A percentile compares a stretch with the other conserved stretches of the same genome.
These are phyloP conservation scores for Lentinula lateritia DNA, from an alignment of 768 basidiomycete species.

Conservation along the genomic window DNA sequence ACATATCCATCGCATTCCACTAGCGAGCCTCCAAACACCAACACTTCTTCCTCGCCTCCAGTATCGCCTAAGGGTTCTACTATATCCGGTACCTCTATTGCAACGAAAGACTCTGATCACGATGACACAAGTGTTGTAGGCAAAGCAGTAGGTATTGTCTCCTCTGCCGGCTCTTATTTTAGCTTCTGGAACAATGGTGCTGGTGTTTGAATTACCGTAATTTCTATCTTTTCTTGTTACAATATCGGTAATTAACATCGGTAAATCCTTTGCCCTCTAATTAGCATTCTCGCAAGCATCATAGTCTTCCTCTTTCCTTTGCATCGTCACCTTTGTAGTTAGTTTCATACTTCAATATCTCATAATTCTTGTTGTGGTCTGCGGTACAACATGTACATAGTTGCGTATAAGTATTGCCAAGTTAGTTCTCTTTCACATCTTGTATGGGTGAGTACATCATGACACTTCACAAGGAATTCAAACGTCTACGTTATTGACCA, in stretches of 20 bases:
- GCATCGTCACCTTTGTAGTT: not conserved
- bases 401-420: not conserved
- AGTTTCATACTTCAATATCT: not conserved
- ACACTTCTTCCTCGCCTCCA: not conserved
- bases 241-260: too few relatives aligned
- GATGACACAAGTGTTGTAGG: conserved; percentile 34
- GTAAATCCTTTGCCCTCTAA: not conserved
- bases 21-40: not conserved
- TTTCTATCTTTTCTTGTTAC: not conserved
- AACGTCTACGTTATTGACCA: too few relatives aligned
- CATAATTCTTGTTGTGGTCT: not conserved
- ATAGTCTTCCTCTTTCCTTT: not conserved
- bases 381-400: not conserved
- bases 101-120: not conserved
- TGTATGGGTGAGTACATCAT: too few relatives aligned
- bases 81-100: not conserved
- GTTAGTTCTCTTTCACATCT: too few relatives aligned
- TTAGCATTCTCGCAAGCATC: not conserved
- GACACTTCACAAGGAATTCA: too few relatives aligned
- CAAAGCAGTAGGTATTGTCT: conserved; percentile 74
- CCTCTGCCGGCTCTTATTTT: conserved; percentile 71
- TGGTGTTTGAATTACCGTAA: not conserved
- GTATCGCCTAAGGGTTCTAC: not conserved
- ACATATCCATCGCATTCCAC: not conserved
- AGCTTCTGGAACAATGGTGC: conserved; percentile 40